phyloP scores from a whole-genome alignment of 2,329 filamentous ascomycete species.

The Fusarium brevicatenulatum region DNA sequence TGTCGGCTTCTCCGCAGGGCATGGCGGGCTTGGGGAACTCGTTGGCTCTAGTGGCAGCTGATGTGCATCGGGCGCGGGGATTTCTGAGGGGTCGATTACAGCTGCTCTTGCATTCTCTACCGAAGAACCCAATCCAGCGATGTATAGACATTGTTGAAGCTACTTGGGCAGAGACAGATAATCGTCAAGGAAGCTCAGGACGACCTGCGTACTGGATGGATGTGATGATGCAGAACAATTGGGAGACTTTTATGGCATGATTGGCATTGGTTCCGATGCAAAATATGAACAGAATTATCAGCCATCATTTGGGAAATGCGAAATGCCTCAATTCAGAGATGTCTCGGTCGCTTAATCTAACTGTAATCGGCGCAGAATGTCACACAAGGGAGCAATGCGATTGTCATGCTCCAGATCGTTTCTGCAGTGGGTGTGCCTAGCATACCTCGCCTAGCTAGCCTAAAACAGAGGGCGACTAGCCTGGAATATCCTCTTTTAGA shows the following conservation, averaged over 20 bases:
- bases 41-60: background rate
- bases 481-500: background rate
- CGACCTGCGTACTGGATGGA: background rate
- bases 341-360: background rate
- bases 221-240: background rate
- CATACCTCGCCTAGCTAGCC: background rate
- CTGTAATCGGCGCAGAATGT: background rate
- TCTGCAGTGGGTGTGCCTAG: too few species aligned
- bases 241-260: background rate
- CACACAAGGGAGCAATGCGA: background rate
- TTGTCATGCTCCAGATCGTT: accelerated
- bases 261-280: accelerated
- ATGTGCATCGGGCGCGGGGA: background rate
- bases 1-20: accelerated
- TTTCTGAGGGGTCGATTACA: background rate
- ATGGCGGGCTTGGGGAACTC: background rate
- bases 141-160: background rate
- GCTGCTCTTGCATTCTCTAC: background rate
- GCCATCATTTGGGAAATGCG: accelerated
- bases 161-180: background rate
- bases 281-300: background rate
- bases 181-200: accelerated
- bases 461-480: background rate
- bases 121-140: background rate
- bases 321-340: background rate